A percentile compares a stretch with the other conserved stretches of the same genome.
These are phyloP conservation scores for Dendrothele bispora DNA, from an alignment of 768 basidiomycete genomes.

Conservation along the genomic window DNA sequence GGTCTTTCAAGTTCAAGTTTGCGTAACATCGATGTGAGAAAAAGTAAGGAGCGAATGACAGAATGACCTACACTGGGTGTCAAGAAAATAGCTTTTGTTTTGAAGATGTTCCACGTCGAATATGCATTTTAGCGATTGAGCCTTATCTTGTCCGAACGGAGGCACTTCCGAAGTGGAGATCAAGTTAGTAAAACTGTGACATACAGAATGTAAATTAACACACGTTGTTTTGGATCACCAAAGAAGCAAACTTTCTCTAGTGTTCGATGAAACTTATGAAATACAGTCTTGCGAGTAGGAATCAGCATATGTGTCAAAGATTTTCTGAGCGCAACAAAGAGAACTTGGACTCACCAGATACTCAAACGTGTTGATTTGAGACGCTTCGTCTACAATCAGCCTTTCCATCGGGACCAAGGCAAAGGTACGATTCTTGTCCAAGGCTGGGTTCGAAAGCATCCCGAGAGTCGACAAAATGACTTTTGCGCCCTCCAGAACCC, in stretches of 20 bases:
- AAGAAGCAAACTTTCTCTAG: constrained; percentile 49
- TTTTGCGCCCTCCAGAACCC: constrained; percentile 25
- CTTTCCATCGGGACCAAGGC: constrained; percentile 37
- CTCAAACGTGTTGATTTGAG: constrained; percentile 48
- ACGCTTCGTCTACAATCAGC: constrained; percentile 60
- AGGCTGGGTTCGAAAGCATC: constrained; percentile 46
- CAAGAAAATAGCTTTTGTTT: constrained; percentile 35
- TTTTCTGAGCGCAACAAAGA: no score
- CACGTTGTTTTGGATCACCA: constrained; percentile 55
- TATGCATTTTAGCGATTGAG: constrained; percentile 27
- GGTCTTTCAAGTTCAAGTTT: no score
- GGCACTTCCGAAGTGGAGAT: constrained; percentile 38
- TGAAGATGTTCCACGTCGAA: constrained; percentile 36
- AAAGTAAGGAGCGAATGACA: no score
- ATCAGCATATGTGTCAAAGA: background rate
- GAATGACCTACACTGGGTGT: constrained; percentile 50
- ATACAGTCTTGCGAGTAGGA: constrained; percentile 35
- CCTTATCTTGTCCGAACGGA: constrained; percentile 46
- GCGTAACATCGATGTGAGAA: no score
- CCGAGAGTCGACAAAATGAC: constrained; percentile 49
- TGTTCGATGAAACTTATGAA: constrained; percentile 34
- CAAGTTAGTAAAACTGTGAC: no score
- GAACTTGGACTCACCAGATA: constrained; percentile 37
- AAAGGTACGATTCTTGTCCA: constrained; percentile 34
- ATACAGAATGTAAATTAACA: constrained; percentile 13